These are phyloP conservation scores for Spraguea lophii DNA, from an alignment of 371 early-diverging fungal genomes.

Conservation along the genomic window DNA sequence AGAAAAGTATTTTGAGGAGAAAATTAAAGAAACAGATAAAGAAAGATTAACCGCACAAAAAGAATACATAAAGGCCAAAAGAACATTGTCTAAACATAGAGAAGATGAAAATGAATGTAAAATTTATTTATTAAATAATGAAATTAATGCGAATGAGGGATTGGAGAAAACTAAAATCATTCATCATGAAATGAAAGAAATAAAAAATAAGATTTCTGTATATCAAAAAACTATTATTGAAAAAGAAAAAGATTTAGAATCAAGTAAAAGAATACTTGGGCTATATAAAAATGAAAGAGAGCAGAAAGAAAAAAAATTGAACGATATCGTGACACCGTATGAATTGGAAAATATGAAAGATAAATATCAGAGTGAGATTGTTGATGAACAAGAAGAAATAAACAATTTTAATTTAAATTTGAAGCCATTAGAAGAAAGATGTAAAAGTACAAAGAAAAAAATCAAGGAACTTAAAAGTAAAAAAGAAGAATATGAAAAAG, in stretches of 20 bases:
- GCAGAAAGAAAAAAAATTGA: not conserved
- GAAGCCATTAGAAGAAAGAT: not conserved
- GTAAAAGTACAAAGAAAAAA: constrained; percentile 45
- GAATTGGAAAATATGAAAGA: not conserved
- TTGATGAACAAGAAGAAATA: not conserved
- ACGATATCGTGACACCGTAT: not conserved
- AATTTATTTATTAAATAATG: too few species aligned
- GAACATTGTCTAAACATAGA: too few species aligned
- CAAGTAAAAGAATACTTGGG: not conserved
- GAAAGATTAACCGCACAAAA: too few species aligned
- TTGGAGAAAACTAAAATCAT: not conserved
- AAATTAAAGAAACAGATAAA: too few species aligned
- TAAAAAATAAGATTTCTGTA: too few species aligned
- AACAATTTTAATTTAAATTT: too few species aligned
- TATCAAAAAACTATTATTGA: too few species aligned
- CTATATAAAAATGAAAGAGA: too few species aligned
- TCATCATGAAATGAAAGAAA: not conserved
- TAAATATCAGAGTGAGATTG: not conserved
- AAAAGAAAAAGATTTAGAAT: too few species aligned
- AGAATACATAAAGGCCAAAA: too few species aligned
- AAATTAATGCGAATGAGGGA: too few species aligned
- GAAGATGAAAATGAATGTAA: too few species aligned
- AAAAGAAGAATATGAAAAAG: constrained; percentile 39
- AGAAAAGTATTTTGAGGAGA: constrained; percentile 1
- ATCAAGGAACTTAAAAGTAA: constrained; percentile 50